phyloP scores from a whole-genome alignment of 805 yeast species.

The Zygosaccharomyces bailii region DNA sequence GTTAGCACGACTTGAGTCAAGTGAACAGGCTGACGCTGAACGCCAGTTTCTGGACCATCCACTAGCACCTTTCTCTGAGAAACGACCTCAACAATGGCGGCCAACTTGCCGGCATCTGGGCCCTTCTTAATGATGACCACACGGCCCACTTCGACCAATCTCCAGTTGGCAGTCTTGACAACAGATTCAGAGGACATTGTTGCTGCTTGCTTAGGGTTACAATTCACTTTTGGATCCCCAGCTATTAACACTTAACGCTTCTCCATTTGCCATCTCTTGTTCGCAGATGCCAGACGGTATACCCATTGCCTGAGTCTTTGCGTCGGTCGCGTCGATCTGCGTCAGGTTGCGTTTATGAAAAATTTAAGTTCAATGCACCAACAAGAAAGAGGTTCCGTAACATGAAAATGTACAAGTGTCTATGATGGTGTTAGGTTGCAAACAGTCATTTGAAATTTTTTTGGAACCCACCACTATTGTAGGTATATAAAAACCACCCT shows the following conservation, averaged over 20 bases:
- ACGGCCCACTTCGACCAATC: constrained; percentile 99
- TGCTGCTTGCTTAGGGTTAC: constrained; percentile 1
- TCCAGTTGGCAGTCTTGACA: constrained; percentile 97
- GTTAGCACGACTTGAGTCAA: constrained; percentile 90
- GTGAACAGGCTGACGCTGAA: constrained; percentile 87
- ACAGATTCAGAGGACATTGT: constrained; percentile 65
- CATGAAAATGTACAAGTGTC: not conserved
- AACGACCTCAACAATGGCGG: constrained; percentile 96
- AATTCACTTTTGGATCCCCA: not conserved
- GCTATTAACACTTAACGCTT: not conserved
- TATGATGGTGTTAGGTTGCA: not conserved
- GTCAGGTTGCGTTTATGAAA: not conserved
- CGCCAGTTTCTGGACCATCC: constrained; percentile 90
- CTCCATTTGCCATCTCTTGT: not conserved
- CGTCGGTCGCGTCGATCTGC: constrained; percentile 4
- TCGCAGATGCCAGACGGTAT: not conserved
- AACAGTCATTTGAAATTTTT: not conserved
- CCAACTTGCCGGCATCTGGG: constrained; percentile 72
- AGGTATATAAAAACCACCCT: too few species aligned
- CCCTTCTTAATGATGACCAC: constrained; percentile 89
- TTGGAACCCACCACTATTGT: too few species aligned
- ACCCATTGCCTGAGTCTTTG: constrained; percentile 2
- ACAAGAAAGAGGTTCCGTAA: not conserved
- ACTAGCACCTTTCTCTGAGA: constrained; percentile 97
- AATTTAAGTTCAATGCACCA: not conserved